Evolutionary conservation across 345 rosid species (phyloP).

Genomic region (Syzygium aqueum): DNA sequence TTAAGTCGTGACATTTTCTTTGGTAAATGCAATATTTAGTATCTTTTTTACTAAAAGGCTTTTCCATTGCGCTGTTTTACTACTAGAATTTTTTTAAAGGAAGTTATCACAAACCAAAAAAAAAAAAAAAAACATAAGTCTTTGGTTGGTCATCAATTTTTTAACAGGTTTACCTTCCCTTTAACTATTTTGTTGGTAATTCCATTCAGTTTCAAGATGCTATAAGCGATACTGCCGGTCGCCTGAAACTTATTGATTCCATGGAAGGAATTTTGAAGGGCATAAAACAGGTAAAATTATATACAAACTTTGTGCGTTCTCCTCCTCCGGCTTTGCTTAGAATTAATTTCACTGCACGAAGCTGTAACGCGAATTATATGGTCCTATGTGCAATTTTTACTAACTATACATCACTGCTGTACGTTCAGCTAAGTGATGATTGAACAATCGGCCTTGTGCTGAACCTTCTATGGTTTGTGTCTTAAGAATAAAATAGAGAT

Average conservation of each 20-base stretch:
- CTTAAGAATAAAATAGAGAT: not conserved
- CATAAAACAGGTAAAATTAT: constrained; percentile 53
- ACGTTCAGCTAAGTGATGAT: not conserved
- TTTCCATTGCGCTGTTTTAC: not conserved
- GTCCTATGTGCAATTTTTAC: not conserved
- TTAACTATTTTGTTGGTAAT: not conserved
- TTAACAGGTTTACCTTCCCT: not conserved
- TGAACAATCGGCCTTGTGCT: not conserved
- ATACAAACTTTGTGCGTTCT: not conserved
- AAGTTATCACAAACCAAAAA: not conserved
- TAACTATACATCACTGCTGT: not conserved
- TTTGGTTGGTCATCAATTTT: not conserved
- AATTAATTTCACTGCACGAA: not conserved
- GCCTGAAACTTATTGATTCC: constrained; percentile 57
- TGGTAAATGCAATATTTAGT: not conserved
- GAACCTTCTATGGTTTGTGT: not conserved
- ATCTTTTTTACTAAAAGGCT: not conserved
- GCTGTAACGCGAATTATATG: not conserved
- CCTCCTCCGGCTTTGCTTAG: not conserved
- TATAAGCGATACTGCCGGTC: constrained; percentile 50
- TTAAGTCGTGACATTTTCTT: not conserved
- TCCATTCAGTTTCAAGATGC: constrained; percentile 70
- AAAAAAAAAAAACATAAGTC: too few relatives aligned
- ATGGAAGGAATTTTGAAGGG: constrained; percentile 80
- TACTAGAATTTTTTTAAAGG: not conserved